phyloP scores from a whole-genome alignment of 192 early-diverging fungal genomes.

The Rhizophagus clarus region DNA sequence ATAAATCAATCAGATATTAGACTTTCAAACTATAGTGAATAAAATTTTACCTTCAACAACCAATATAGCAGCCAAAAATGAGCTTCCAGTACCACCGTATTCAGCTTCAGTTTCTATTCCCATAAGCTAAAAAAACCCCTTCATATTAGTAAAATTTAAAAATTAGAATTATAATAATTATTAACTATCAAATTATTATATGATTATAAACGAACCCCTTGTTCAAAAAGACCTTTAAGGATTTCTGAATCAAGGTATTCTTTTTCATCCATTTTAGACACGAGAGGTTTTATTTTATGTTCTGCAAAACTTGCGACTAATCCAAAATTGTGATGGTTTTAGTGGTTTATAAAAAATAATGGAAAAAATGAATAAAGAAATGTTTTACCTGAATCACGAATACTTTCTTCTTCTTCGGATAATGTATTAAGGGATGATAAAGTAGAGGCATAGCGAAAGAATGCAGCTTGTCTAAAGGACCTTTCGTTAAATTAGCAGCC shows the following conservation, averaged over 20 bases:
- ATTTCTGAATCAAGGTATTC: conserved; percentile 81
- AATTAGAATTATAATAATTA: background rate
- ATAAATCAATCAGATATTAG: background rate
- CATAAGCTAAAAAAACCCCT: conserved; percentile 66
- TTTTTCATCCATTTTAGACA: conserved; percentile 87
- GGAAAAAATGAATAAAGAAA: background rate
- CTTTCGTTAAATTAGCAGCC: background rate
- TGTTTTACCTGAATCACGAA: conserved; percentile 72
- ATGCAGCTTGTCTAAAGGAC: background rate
- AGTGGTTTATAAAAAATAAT: background rate
- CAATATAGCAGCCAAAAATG: conserved; percentile 82
- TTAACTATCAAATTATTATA: conserved; percentile 1
- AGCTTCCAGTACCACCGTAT: conserved; percentile 78
- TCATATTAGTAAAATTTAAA: conserved; percentile 23
- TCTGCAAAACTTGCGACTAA: conserved; percentile 82
- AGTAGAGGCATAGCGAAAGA: conserved; percentile 28
- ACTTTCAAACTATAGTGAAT: background rate
- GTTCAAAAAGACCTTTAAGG: conserved; percentile 84
- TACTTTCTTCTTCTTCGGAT: conserved; percentile 87
- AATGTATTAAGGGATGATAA: conserved; percentile 75
- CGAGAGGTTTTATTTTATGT: conserved; percentile 83
- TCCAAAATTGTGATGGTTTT: background rate
- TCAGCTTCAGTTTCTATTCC: conserved; percentile 85
- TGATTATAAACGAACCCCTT: conserved; percentile 66
- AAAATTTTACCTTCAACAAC: conserved; percentile 72